Percentiles rank a stretch among this genome's conserved stretches.
Conservation (phyloP, 352 stramenopile species). For the Pythium oligandrum region DNA sequence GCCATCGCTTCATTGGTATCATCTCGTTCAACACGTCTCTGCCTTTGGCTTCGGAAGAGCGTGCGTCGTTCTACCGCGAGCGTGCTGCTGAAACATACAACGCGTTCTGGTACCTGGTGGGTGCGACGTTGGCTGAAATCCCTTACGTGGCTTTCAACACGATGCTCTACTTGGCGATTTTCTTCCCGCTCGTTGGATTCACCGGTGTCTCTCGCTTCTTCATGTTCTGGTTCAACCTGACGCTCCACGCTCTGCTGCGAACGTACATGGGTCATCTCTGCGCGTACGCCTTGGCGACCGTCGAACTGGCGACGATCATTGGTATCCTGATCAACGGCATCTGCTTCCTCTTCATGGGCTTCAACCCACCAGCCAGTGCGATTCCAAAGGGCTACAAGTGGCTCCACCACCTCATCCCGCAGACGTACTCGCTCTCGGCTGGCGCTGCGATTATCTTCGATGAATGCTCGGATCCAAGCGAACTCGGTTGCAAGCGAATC, state of each 20-base stretch:
- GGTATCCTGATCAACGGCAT: constrained; percentile 27
- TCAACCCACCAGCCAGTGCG: constrained; percentile 15
- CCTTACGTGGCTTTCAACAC: constrained; percentile 24
- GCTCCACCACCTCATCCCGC: constrained; percentile 21
- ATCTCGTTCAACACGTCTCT: constrained; percentile 62
- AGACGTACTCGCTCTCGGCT: constrained; percentile 12
- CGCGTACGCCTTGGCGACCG: constrained; percentile 25
- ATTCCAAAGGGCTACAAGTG: constrained; percentile 21
- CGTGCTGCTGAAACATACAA: too few species aligned
- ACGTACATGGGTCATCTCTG: constrained; percentile 68
- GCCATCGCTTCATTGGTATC: constrained; percentile 64
- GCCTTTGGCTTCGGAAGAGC: constrained; percentile 54
- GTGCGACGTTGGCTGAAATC: constrained; percentile 51
- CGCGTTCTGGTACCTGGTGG: constrained; percentile 37
- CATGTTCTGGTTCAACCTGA: constrained; percentile 57
- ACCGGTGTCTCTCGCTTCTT: constrained; percentile 25
- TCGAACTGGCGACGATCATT: constrained; percentile 20
- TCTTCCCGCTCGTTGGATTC: constrained; percentile 54
- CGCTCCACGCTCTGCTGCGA: constrained; percentile 32
- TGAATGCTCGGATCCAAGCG: too few species aligned
- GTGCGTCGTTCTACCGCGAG: too few species aligned
- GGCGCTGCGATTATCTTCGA: not conserved
- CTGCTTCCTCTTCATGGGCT: constrained; percentile 38
- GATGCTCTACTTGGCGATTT: constrained; percentile 36
- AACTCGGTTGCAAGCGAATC: too few species aligned